Conservation (phyloP, 176 grass and related monocot genomes). For the Carex cristatella region DNA sequence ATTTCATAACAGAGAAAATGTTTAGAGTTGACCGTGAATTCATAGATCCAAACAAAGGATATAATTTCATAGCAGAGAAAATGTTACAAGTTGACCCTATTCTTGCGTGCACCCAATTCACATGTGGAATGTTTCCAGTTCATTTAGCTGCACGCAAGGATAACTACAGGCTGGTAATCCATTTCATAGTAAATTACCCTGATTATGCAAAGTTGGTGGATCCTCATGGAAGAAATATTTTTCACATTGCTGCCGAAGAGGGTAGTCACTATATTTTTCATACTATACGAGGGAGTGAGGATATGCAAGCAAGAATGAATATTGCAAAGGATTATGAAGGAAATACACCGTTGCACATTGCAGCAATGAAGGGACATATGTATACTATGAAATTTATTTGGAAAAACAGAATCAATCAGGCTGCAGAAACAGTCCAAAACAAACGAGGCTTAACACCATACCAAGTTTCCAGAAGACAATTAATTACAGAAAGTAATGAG, state of each 20-base stretch:
- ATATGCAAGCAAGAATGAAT: neutral
- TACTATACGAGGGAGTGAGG: too few relatives aligned
- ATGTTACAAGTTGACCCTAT: neutral
- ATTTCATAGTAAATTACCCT: neutral
- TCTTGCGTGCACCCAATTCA: neutral
- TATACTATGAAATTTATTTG: neutral
- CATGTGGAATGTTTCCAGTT: constrained; percentile 3
- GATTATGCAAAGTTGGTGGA: neutral
- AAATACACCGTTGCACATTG: constrained; percentile 2
- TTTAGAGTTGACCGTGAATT: neutral
- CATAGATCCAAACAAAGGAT: neutral
- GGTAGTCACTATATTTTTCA: too few relatives aligned
- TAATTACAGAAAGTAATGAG: too few relatives aligned
- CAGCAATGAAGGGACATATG: neutral
- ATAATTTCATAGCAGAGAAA: neutral
- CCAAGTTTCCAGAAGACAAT: neutral
- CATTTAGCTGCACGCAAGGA: neutral
- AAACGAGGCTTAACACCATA: neutral
- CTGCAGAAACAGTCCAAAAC: neutral
- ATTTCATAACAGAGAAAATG: neutral
- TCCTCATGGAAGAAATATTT: neutral
- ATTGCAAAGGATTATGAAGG: neutral
- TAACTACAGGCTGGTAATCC: neutral
- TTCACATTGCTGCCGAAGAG: constrained; percentile 4
- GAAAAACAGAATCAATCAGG: neutral